Evolutionary conservation across 1,139 yeast genomes (phyloP).

Genomic region (Hyphopichia wangnamkhiaoensis): DNA sequence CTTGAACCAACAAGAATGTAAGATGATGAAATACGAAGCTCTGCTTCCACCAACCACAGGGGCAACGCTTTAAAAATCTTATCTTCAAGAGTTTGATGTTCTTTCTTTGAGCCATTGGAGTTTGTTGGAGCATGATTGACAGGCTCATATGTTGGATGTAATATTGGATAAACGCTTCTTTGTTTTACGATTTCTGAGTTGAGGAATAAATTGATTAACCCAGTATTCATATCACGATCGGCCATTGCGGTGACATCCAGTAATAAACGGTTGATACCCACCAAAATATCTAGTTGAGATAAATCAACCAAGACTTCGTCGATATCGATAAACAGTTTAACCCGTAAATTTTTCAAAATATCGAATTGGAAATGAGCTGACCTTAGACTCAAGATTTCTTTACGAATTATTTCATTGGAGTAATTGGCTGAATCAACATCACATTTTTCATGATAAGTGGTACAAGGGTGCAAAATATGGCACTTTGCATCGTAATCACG

Average conservation of each 20-base stretch:
- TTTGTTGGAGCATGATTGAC: too few species aligned
- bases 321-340: constrained; percentile 24
- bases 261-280: constrained; percentile 34
- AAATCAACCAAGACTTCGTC: constrained; percentile 26
- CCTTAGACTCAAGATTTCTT: constrained; percentile 22
- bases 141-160: not conserved
- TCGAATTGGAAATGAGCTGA: constrained; percentile 25
- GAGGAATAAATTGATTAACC: constrained; percentile 30
- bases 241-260: constrained; percentile 27
- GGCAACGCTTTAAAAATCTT: constrained; percentile 46
- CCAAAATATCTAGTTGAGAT: constrained; percentile 30
- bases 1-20: constrained; percentile 54
- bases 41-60: constrained; percentile 43
- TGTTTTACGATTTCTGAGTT: constrained; percentile 25
- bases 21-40: constrained; percentile 31
- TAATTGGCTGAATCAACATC: constrained; percentile 4
- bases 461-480: constrained; percentile 35
- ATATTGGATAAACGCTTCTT: constrained; percentile 5
- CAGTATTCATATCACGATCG: constrained; percentile 28
- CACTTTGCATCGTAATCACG: constrained; percentile 40
- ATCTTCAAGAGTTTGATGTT: constrained; percentile 14
- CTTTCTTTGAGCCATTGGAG: not conserved
- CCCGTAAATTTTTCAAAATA: constrained; percentile 31
- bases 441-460: constrained; percentile 31
- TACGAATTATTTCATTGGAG: constrained; percentile 7